Evolutionary conservation across 1,284 basidiomycete species (phyloP).

Genomic region (Cutaneotrichosporon dermatis): DNA sequence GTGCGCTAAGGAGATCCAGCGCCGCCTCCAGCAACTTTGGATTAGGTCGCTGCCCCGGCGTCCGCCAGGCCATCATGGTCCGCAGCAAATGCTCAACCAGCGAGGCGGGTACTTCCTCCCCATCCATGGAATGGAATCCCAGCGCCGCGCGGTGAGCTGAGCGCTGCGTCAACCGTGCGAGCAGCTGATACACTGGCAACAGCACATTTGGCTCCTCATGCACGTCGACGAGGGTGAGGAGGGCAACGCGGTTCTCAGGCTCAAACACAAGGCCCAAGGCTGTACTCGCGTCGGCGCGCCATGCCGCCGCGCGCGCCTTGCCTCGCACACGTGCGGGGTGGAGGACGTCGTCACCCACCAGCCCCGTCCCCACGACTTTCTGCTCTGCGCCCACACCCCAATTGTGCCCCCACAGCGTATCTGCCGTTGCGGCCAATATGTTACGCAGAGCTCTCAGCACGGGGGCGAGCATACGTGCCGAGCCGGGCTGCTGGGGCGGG

Average conservation of each 20-base stretch:
- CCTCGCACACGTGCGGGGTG: slow-evolving; percentile 13
- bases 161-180: slow-evolving; percentile 60
- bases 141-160: slow-evolving; percentile 58
- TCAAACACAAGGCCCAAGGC: slow-evolving; percentile 35
- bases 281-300: slow-evolving; percentile 20
- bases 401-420: slow-evolving; percentile 44
- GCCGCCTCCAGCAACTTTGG: slow-evolving; percentile 65
- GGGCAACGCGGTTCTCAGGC: slow-evolving; percentile 29
- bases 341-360: slow-evolving; percentile 29
- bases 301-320: slow-evolving; percentile 14
- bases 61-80: slow-evolving; percentile 24
- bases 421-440: slow-evolving; percentile 39
- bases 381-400: slow-evolving; percentile 44
- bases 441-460: slow-evolving; percentile 41
- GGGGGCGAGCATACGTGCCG: slow-evolving; percentile 23
- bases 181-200: slow-evolving; percentile 52
- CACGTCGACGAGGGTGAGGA: slow-evolving; percentile 29
- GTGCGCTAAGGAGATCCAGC: slow-evolving; percentile 61
- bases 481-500: slow-evolving; percentile 7
- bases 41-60: slow-evolving; percentile 37
- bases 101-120: slow-evolving; percentile 15
- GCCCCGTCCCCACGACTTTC: slow-evolving; percentile 39
- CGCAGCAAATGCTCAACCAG: slow-evolving; percentile 32
- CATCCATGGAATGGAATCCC: not conserved
- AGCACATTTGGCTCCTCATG: slow-evolving; percentile 46